Conservation (phyloP, 805 yeast species). For the Kodamaea lidongshanica region DNA sequence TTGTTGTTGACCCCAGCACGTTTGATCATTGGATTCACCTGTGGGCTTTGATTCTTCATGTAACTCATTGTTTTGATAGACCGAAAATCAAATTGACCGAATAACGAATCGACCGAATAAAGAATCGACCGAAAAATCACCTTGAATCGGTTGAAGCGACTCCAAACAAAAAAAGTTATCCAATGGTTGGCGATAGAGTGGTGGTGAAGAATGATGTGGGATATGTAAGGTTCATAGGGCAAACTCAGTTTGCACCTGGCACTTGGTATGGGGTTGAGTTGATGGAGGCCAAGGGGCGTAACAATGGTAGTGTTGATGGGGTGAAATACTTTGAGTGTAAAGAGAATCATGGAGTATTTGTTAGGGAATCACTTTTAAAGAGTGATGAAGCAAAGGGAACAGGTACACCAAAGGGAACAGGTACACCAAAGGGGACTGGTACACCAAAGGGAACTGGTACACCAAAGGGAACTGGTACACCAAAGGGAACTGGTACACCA, state of each 20-base stretch:
- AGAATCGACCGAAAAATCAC: no score
- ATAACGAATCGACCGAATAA: no score
- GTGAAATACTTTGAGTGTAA: slow-evolving; percentile 37
- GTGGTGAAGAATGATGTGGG: slow-evolving; percentile 38
- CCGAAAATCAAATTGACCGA: no score
- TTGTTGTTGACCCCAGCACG: no score
- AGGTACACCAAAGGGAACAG: slow-evolving; percentile 1
- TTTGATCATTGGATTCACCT: slow-evolving; percentile 14
- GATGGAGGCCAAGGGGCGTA: slow-evolving; percentile 37
- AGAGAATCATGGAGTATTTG: slow-evolving; percentile 43
- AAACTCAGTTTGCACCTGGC: slow-evolving; percentile 55
- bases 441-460: no score
- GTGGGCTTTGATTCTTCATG: no score
- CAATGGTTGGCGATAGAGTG: slow-evolving; percentile 28
- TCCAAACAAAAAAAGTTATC: no score
- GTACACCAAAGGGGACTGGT: no score
- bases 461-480: no score
- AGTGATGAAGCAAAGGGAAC: slow-evolving; percentile 1
- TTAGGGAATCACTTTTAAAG: slow-evolving; percentile 30
- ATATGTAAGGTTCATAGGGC: slow-evolving; percentile 44
- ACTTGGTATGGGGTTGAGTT: slow-evolving; percentile 48
- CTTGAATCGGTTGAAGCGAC: no score
- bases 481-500: no score
- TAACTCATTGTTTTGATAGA: neutral
- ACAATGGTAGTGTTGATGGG: slow-evolving; percentile 44